Evolutionary conservation across 768 basidiomycete species (phyloP), one percentile per base, ranked within the genome.

Genomic region (Thelephora aurantiotincta): DNA sequence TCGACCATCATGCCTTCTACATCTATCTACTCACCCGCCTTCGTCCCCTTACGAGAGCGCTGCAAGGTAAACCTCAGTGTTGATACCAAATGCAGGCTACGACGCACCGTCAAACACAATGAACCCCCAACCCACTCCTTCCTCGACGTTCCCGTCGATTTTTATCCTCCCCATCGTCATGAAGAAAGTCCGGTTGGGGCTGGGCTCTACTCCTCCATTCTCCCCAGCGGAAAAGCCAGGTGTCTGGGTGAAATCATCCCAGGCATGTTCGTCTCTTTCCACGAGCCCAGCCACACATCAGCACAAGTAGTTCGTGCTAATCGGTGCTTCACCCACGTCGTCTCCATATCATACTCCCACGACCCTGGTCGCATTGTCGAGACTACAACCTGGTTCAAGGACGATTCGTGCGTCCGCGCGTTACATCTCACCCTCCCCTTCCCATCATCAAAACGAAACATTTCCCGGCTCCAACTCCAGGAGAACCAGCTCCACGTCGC

Each of bases 401-500:
- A 16, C 35, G 30, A 20, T n/a, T n/a, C 22, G 30, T 11, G 45
- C 33, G 35, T 49, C 34, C 48, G 47, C 48, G 30, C 49, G 38
- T 22, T 41, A 18, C 38, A 41, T 14, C 38, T 41, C 14, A 41
- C 38, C 38, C 16, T 41, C 22, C 14, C 38, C 48, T 43, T 43
- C 43, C 33, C 50, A 52, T 19, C 52, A 51, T 22, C 54, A 57
- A 19, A 52, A 50, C 43, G 52, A 58, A 50, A 34, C 48, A 18
- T 54, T 56, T 45, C 54, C 53, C 33, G 46, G 18, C 55, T 60
- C 35, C 54, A 52, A 6, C 57, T 72, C 3, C 63, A 52, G 19
- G 54, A 58, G 49, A 37, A 53, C 0, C 68, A 73, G 50, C 61
- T 73, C 3, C 52, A 63, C 23, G 59, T 60, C 1, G 69, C 65